These are phyloP conservation scores for Aspergillus haitiensis DNA, from an alignment of 495 filamentous ascomycete genomes.

Conservation along the genomic window DNA sequence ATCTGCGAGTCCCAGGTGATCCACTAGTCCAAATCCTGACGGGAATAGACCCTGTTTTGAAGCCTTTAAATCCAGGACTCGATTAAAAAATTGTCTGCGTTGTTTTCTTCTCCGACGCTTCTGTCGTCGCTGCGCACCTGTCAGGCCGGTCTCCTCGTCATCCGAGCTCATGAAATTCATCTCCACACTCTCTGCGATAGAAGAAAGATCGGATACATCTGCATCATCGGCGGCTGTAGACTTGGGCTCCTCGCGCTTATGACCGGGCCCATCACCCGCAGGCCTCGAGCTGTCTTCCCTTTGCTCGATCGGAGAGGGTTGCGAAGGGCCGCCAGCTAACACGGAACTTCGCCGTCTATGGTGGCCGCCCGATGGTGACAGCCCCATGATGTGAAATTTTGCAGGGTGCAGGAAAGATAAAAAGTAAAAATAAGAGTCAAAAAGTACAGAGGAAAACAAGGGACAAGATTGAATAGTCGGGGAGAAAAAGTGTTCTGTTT, in stretches of 20 bases:
- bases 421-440: neutral
- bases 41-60: constrained; percentile 41
- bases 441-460: constrained; percentile 1
- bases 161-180: constrained; percentile 61
- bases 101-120: constrained; percentile 63
- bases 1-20: constrained; percentile 43
- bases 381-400: constrained; percentile 30
- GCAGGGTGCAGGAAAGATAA: constrained; percentile 3
- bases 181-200: constrained; percentile 55
- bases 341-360: constrained; percentile 62
- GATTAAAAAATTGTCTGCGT: constrained; percentile 72
- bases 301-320: constrained; percentile 45
- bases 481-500: constrained; percentile 3
- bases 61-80: constrained; percentile 57
- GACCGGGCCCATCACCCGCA: constrained; percentile 32
- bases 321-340: constrained; percentile 42
- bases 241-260: constrained; percentile 41
- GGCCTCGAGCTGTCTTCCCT: constrained; percentile 42
- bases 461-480: neutral
- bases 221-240: constrained; percentile 41
- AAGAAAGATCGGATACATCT: constrained; percentile 51
- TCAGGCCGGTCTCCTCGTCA: constrained; percentile 88
- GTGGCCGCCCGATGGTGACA: constrained; percentile 43
- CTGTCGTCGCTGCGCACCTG: constrained; percentile 65
- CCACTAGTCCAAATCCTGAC: constrained; percentile 21